These are phyloP conservation scores for Plasmodium reichenowi DNA, from an alignment of 169 alveolate genomes.

Conservation along the genomic window DNA sequence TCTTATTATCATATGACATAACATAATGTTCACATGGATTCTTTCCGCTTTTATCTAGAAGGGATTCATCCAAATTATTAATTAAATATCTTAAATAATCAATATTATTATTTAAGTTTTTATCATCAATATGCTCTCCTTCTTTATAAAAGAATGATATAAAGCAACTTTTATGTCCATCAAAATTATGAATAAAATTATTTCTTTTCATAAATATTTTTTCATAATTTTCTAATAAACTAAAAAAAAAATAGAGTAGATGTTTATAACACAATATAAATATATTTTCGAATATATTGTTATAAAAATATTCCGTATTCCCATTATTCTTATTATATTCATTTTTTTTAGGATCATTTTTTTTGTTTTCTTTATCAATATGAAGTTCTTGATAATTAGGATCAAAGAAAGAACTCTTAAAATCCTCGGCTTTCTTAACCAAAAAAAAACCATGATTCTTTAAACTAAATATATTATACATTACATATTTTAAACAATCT, in stretches of 20 bases:
- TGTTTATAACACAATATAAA: conserved; percentile 23
- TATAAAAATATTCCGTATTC: not conserved
- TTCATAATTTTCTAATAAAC: conserved; percentile 21
- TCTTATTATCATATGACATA: not conserved
- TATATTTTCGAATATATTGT: conserved; percentile 8
- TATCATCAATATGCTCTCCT: too few relatives aligned
- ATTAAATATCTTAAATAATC: conserved; percentile 5
- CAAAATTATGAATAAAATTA: not conserved
- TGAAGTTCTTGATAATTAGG: not conserved
- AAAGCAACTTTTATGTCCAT: not conserved
- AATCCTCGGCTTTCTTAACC: not conserved
- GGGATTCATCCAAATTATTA: not conserved
- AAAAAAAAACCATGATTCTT: not conserved
- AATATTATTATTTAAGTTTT: not conserved
- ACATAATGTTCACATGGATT: not conserved
- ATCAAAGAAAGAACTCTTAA: not conserved
- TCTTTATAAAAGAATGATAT: not conserved
- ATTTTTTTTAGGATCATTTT: not conserved
- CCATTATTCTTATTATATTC: not conserved
- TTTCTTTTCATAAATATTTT: conserved; percentile 11
- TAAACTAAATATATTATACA: conserved; percentile 25
- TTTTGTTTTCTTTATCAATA: not conserved
- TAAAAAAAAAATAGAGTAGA: conserved; percentile 25
- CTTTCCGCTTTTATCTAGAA: not conserved
- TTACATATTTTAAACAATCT: conserved; percentile 28